Percentiles rank a stretch among this genome's conserved stretches.
Conservation (phyloP, 1,284 basidiomycete genomes). For the Hypsizygus ulmarius region DNA sequence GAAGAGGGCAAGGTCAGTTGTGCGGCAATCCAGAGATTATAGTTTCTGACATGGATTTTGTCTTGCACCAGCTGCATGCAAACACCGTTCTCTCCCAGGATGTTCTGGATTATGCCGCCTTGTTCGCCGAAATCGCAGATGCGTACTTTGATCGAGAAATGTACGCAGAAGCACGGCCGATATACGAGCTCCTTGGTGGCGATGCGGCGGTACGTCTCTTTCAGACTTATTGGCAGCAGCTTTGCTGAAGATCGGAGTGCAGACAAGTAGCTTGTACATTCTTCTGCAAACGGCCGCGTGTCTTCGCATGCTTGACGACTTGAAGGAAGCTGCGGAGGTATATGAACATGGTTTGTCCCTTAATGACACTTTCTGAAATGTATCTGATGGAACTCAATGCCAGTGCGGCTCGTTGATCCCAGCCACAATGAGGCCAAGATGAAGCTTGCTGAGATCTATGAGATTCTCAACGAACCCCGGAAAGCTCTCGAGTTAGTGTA, state of each 20-base stretch:
- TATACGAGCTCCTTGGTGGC: constrained; percentile 74
- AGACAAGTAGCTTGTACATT: constrained; percentile 70
- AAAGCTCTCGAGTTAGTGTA: constrained; percentile 86
- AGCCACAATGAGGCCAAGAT: constrained; percentile 80
- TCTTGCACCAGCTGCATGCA: constrained; percentile 63
- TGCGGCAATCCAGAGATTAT: not conserved
- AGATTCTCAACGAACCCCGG: constrained; percentile 75
- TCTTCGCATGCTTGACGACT: constrained; percentile 69
- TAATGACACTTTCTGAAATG: not conserved
- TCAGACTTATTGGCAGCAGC: constrained; percentile 2
- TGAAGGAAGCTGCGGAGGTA: constrained; percentile 76
- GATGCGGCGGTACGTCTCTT: constrained; percentile 59
- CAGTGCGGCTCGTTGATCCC: constrained; percentile 75
- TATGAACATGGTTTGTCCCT: constrained; percentile 72
- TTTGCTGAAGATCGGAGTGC: not conserved
- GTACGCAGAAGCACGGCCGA: constrained; percentile 73
- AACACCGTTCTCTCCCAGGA: constrained; percentile 70
- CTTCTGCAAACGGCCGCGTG: constrained; percentile 73
- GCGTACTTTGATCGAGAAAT: constrained; percentile 76
- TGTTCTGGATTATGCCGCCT: constrained; percentile 68
- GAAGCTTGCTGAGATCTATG: constrained; percentile 87
- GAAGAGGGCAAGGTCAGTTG: constrained; percentile 77
- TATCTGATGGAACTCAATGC: not conserved
- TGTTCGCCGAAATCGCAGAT: constrained; percentile 84
- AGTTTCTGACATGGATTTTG: constrained; percentile 1